Percentiles rank a stretch among this genome's conserved stretches.
These are phyloP conservation scores for Cytospora chrysosperma DNA, from an alignment of 2,329 filamentous ascomycete genomes.

Conservation along the genomic window DNA sequence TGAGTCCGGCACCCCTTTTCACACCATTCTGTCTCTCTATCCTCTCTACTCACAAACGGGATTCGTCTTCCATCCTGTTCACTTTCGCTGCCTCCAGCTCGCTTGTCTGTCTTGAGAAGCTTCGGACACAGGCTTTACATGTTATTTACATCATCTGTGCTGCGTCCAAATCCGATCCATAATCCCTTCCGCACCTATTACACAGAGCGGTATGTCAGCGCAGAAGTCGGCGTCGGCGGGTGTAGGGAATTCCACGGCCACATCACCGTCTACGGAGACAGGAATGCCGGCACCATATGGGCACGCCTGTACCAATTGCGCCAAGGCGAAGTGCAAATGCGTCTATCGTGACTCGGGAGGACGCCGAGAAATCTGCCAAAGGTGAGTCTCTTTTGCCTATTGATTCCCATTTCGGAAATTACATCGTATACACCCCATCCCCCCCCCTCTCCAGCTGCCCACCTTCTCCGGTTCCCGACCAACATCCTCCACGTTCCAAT, in stretches of 20 bases:
- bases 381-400: conserved; percentile 23
- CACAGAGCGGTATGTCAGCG: background rate
- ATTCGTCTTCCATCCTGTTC: background rate
- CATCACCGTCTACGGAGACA: background rate
- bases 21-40: background rate
- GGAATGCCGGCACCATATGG: conserved; percentile 37
- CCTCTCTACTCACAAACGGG: background rate
- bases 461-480: background rate
- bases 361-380: conserved; percentile 34
- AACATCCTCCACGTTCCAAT: background rate
- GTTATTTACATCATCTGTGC: background rate
- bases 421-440: background rate
- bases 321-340: conserved; percentile 49
- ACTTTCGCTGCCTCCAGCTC: background rate
- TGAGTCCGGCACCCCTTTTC: background rate
- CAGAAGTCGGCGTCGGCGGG: background rate
- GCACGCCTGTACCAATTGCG: conserved; percentile 47
- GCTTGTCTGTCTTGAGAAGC: background rate
- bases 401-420: background rate
- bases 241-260: background rate
- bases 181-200: background rate
- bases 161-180: background rate
- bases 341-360: conserved; percentile 35
- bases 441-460: background rate
- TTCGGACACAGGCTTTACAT: background rate